Conservation (phyloP, 305 asterid species). For the Striga hermonthica region DNA sequence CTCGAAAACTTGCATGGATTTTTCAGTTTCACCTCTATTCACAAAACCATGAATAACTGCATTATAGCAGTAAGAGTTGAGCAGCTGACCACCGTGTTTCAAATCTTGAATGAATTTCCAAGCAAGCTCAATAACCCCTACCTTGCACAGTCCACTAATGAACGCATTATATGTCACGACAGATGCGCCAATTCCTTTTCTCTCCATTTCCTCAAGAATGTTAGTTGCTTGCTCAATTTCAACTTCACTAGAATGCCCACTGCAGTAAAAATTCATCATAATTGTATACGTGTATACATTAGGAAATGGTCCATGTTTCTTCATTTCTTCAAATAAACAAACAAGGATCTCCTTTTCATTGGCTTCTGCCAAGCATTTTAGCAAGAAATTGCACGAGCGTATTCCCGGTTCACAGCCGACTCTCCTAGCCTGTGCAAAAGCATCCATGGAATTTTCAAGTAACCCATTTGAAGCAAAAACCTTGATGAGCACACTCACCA, state of each 20-base stretch:
- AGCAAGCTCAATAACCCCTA: constrained; percentile 44
- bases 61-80: constrained; percentile 57
- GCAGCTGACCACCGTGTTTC: constrained; percentile 34
- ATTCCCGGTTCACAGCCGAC: constrained; percentile 41
- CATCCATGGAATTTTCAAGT: constrained; percentile 48
- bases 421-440: constrained; percentile 36
- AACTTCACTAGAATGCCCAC: constrained; percentile 27
- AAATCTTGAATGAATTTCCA: constrained; percentile 38
- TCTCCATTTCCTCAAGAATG: constrained; percentile 48
- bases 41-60: constrained; percentile 49
- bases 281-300: constrained; percentile 53
- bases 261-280: constrained; percentile 51
- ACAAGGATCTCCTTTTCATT: constrained; percentile 33
- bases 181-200: constrained; percentile 43
- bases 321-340: constrained; percentile 50
- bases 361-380: constrained; percentile 52
- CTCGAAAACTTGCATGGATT: constrained; percentile 40
- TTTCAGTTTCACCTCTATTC: constrained; percentile 38
- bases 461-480: constrained; percentile 49
- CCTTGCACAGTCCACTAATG: constrained; percentile 55
- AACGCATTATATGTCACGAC: constrained; percentile 45
- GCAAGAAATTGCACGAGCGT: constrained; percentile 55
- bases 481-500: constrained; percentile 44
- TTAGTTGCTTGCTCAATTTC: constrained; percentile 43
- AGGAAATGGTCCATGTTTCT: constrained; percentile 55